phyloP scores from a whole-genome alignment of 768 basidiomycete species.

The Russula sp. region DNA sequence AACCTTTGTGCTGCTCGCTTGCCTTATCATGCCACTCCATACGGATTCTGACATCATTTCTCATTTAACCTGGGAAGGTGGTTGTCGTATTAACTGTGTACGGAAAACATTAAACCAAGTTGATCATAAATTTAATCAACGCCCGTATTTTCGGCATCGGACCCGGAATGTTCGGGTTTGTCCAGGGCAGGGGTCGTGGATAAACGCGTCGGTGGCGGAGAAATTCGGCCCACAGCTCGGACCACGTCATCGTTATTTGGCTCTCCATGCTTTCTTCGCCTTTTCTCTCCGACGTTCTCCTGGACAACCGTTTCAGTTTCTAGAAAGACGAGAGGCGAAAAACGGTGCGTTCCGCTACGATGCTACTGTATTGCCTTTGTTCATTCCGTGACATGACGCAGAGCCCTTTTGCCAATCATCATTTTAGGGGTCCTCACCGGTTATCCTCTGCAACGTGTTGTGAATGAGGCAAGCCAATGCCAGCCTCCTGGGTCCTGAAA shows the following conservation, averaged over 20 bases:
- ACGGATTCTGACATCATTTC: constrained; percentile 7
- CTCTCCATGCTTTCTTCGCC: constrained; percentile 3
- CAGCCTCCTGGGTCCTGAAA: constrained; percentile 15
- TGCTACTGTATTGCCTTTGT: constrained; percentile 1
- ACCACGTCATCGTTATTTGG: constrained; percentile 20
- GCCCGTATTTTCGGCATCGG: constrained; percentile 1
- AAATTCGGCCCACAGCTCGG: background rate
- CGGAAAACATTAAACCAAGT: constrained; percentile 1
- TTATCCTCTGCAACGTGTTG: constrained; percentile 21
- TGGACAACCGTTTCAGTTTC: background rate
- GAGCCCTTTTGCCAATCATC: constrained; percentile 1
- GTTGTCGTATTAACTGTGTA: background rate
- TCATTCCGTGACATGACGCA: constrained; percentile 13
- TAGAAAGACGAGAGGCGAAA: constrained; percentile 1
- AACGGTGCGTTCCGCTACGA: constrained; percentile 4
- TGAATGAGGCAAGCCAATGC: constrained; percentile 25
- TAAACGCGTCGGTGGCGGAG: constrained; percentile 7
- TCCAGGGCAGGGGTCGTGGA: background rate
- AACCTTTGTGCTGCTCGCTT: background rate
- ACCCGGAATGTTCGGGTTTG: constrained; percentile 7
- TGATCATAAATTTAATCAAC: background rate
- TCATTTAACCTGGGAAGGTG: background rate
- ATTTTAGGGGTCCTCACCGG: constrained; percentile 10
- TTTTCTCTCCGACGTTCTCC: constrained; percentile 1
- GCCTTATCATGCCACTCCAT: background rate